Evolutionary conservation across 2,329 filamentous ascomycete species (phyloP), one percentile per base, ranked within the genome.

Genomic region (Monilinia vaccinii-corymbosi): DNA sequence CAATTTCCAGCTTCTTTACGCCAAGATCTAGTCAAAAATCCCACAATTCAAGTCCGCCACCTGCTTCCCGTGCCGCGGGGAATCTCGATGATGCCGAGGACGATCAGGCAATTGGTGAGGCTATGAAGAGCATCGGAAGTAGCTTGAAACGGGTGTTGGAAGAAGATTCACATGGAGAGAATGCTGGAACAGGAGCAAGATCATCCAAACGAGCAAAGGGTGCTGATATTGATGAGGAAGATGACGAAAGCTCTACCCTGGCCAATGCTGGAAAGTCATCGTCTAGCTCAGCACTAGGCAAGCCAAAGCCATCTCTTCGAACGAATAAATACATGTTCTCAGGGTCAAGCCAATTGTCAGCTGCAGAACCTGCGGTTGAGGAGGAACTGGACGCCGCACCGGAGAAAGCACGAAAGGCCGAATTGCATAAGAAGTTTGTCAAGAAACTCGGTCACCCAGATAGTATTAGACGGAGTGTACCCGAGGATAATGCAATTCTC

Each of bases 371-470:
- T 8, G 13, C 47, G 9, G 45, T 74, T 5, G 71, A 74, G 1
- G 71, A 70, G 1, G 73, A 75, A 16, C 72, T 73, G 1, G 73
- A 74, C 3, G 73, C 76, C 1, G 79, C 83, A 16, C 77, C 79
- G 8, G 81, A 77, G 1, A 80, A 75, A 65, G 81, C 77, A 63
- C 78, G 79, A 61, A 91, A 87, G 69, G 83, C 88, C 61, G 84
- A 84, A 52, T 76, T 97, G 28, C 94, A 97, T 71, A 79, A 82
- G 63, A 88, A 85, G 67, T 99, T 97, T 69, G 87, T 97, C 36
- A 89, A 89, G 78, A 96, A 93, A 72, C 82, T 99, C 2, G 92
- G 93, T 0, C 84, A 88, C 47, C 87, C 91, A 1, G 91, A 96
- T 70, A 93, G 90, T 70, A 78, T 96, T 65, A 61, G 31, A 79